Evolutionary conservation across 1,139 yeast genomes (phyloP).

Genomic region (Candida smagusa): DNA sequence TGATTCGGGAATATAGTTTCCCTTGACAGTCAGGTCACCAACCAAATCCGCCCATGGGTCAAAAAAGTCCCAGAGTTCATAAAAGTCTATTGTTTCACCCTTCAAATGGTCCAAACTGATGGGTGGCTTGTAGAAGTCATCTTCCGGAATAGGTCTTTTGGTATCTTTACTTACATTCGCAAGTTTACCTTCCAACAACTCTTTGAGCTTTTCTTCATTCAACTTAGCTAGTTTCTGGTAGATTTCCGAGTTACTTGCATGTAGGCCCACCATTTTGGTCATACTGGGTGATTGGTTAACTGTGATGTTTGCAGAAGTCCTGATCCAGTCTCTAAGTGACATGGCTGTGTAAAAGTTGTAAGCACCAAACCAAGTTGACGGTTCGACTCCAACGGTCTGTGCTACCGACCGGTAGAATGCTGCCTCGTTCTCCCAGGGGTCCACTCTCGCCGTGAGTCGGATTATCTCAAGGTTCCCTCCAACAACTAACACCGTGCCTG

Average conservation of each 20-base stretch:
- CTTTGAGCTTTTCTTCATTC: too few species aligned
- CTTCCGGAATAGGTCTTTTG: too few species aligned
- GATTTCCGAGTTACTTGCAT: too few species aligned
- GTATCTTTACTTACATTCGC: too few species aligned
- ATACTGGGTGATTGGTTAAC: too few species aligned
- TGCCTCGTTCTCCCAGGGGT: conserved; percentile 68
- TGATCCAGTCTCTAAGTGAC: conserved; percentile 45
- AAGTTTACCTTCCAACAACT: too few species aligned
- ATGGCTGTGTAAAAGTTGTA: conserved; percentile 50
- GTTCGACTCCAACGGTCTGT: conserved; percentile 37
- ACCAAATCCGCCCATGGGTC: conserved; percentile 55
- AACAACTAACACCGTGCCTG: conserved; percentile 26
- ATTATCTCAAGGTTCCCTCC: conserved; percentile 48
- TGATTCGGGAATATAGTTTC: too few species aligned
- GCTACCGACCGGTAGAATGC: conserved; percentile 45
- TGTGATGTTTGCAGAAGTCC: not conserved
- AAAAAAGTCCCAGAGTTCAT: conserved; percentile 44
- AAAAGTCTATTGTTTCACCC: conserved; percentile 41
- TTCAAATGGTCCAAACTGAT: conserved; percentile 32
- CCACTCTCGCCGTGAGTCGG: conserved; percentile 49
- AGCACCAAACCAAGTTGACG: conserved; percentile 61
- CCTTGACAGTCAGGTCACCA: conserved; percentile 23
- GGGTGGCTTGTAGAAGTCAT: conserved; percentile 26
- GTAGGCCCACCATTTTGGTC: too few species aligned
- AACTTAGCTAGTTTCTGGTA: too few species aligned